Evolutionary conservation across 192 early-diverging fungal genomes (phyloP), one percentile per base, ranked within the genome.

Genomic region (Martensiomyces pterosporus): DNA sequence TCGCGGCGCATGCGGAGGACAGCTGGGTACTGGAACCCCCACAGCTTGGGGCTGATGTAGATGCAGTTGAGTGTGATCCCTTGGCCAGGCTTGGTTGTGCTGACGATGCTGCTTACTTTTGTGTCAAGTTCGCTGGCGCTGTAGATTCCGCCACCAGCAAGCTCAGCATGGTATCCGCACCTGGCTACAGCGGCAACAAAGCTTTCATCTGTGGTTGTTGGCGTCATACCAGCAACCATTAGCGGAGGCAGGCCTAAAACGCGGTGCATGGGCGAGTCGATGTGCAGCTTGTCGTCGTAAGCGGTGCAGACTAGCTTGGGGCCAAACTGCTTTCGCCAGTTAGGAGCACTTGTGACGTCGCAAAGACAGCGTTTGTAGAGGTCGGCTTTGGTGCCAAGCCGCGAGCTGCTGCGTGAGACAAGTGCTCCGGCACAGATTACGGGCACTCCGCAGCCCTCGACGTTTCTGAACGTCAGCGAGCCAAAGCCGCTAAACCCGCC

Each of bases 221-320:
- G 92, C 2, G 88, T 91, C 92, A 95, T 95, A 25, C 94, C 94
- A 17, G 89, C 88, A 39, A 94, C 90, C 94, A 94, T 94, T 25
- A 97, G 56, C 33, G 94, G 89, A 6, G 94, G 87, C 70, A 88
- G 85, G 38, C 86, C 85, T 36, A 92, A 54, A n/a, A 92, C 75
- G 24, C 89, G 83, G 24, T 82, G 82, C 84, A 97, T 90, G 6
- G 77, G 75, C 14, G 90, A 91, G 65, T 93, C 92, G 15, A 97
- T 69, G 50, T 93, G 92, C 19, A 95, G 52, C 38, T 83, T 81
- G 42, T 43, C 54, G 14, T 59, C 45, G 24, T 55, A 44, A 9
- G 54, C 53, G 0, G 85, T 80, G 32, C 83, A 77, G 39, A 93
- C 82, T 35, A 97, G 70, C 49, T 80, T 80, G 2, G 93, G 93